These are phyloP conservation scores for Eucalyptus erythrocorys DNA, from an alignment of 345 rosid genomes.

Conservation along the genomic window DNA sequence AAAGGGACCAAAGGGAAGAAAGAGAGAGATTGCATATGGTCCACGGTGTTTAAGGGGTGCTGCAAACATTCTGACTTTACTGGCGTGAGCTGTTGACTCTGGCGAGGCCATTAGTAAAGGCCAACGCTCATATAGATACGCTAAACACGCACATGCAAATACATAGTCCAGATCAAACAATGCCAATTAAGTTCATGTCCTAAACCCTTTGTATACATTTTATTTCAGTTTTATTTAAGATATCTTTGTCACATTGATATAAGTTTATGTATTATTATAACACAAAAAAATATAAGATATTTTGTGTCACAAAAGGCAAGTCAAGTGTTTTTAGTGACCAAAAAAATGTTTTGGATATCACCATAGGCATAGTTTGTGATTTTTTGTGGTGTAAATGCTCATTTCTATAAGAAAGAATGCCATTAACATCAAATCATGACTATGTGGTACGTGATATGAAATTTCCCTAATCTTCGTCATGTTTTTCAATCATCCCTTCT, in stretches of 20 bases:
- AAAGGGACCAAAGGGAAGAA: not conserved
- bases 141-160: not conserved
- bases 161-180: not conserved
- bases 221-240: not conserved
- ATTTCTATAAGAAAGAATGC: accelerated
- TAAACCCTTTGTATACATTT: not conserved
- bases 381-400: too few relatives aligned
- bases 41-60: not conserved
- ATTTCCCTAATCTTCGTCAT: not conserved
- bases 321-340: too few relatives aligned
- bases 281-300: too few relatives aligned
- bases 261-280: not conserved
- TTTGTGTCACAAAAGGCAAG: not conserved
- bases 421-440: not conserved
- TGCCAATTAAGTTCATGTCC: not conserved
- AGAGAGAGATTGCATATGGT: not conserved
- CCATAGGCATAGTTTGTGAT: accelerated
- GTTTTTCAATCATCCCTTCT: not conserved
- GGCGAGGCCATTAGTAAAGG: not conserved
- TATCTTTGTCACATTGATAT: not conserved
- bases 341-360: too few relatives aligned
- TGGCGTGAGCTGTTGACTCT: not conserved
- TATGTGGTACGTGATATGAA: not conserved
- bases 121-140: not conserved
- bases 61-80: not conserved